Base-by-base conservation (phyloP, 2,329 filamentous ascomycete genomes). In the Penicillium expansum region DNA sequence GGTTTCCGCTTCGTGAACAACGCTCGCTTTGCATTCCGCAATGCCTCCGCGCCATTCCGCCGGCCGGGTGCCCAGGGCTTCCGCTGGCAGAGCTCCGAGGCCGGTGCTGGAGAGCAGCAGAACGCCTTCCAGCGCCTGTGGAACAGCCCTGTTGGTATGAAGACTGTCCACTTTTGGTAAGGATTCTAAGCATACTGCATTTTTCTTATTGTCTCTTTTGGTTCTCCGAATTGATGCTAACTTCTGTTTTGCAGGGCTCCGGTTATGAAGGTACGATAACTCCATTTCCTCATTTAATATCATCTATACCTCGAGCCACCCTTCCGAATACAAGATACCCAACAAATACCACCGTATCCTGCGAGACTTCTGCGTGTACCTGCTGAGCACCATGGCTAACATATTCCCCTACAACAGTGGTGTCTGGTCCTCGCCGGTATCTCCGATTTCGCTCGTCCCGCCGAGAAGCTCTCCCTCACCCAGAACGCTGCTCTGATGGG, bases 161-260 rank as follows among this genome's bases (percentile, higher is more conserved):
- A 92, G 87, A 99, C 94, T 61, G 94, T 99, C 69, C 94, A 99
- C 78, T 99, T 99, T 80, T 99, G 94, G 93, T 93, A 80, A 43
- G 67, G 2, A 7, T 14, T 16, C 2, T 4, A 6, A n/a, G 1
- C 3, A 20, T 38, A 13, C 16, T 29, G 38, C 5, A n/a, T 32
- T 1, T 14, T 16, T n/a, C n/a, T n/a, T n/a, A n/a, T 32, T 35
- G 24, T 20, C 14, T 5, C 5, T 13, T 13, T 22, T 10, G 16
- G 11, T 7, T 9, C 29, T 18, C 5, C 5, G 43, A 44, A 48
- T 50, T 22, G 35, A 58, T 48, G 53, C 61, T 68, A 57, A 69
- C 43, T 24, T 44, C 45, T 35, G 35, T 52, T 39, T 58, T 37
- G 45, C 66, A 93, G 90, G 91, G 92, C 93, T 43, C 93, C 93